Conservation (phyloP, 768 basidiomycete genomes). For the Russula abietina region DNA sequence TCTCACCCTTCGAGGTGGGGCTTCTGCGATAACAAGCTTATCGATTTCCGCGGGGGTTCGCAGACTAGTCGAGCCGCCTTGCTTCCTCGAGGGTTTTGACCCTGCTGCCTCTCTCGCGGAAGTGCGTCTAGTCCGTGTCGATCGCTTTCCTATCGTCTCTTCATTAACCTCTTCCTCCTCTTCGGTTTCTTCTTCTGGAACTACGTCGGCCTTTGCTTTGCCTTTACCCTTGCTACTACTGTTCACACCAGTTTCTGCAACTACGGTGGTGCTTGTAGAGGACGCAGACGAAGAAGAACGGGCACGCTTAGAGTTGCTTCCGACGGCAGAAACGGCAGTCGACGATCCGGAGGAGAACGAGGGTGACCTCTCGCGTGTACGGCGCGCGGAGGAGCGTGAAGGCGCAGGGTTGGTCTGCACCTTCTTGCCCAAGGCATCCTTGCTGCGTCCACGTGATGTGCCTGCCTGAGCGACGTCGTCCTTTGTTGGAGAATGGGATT, state of each 20-base stretch:
- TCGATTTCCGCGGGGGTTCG: slow-evolving; percentile 7
- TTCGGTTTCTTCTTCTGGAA: slow-evolving; percentile 12
- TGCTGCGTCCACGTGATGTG: slow-evolving; percentile 12
- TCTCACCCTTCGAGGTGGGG: slow-evolving; percentile 15
- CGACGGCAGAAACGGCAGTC: slow-evolving; percentile 20
- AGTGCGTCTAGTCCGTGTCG: neutral
- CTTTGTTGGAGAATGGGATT: slow-evolving; percentile 1
- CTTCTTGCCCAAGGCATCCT: slow-evolving; percentile 13
- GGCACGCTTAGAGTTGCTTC: slow-evolving; percentile 13
- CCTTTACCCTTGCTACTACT: slow-evolving; percentile 17
- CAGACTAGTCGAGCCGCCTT: neutral
- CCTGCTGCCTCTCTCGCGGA: neutral
- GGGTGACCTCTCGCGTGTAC: slow-evolving; percentile 9
- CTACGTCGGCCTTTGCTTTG: slow-evolving; percentile 18
- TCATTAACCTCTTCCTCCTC: neutral
- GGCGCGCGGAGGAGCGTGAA: slow-evolving; percentile 17
- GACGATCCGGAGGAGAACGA: slow-evolving; percentile 23
- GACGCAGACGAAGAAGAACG: slow-evolving; percentile 24
- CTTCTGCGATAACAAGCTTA: slow-evolving; percentile 3
- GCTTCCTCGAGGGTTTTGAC: slow-evolving; percentile 12
- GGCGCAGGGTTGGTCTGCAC: neutral
- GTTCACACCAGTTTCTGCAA: neutral
- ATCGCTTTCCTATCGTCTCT: neutral
- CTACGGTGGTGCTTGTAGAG: slow-evolving; percentile 17
- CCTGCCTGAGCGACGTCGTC: slow-evolving; percentile 7